phyloP scores from a whole-genome alignment of 306 rosid genomes.

The Ormosia semicastrata region DNA sequence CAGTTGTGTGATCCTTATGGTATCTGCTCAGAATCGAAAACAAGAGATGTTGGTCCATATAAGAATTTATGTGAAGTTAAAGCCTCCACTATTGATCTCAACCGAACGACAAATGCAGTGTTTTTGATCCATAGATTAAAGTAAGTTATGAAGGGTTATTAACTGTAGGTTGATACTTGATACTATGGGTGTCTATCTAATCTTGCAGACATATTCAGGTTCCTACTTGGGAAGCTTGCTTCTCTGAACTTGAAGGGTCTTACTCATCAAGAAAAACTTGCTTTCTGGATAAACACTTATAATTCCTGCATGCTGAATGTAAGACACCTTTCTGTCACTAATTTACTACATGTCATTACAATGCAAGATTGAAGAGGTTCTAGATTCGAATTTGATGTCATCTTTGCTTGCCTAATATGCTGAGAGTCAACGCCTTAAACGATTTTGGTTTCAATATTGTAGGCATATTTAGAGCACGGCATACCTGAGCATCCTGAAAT shows the following conservation, averaged over 20 bases:
- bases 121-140: constrained; percentile 70
- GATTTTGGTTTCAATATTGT: constrained; percentile 29
- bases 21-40: constrained; percentile 47
- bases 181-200: constrained; percentile 3
- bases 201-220: constrained; percentile 42
- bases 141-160: constrained; percentile 43
- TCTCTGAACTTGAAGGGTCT: constrained; percentile 79
- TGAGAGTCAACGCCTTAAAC: neutral
- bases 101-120: constrained; percentile 53
- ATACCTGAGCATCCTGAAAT: constrained; percentile 90
- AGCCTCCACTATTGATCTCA: constrained; percentile 65
- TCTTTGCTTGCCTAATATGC: neutral
- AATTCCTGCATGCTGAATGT: constrained; percentile 93
- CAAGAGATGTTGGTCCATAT: constrained; percentile 66
- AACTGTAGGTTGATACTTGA: neutral
- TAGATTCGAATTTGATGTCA: neutral
- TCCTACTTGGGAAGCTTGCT: constrained; percentile 70
- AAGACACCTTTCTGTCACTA: constrained; percentile 30
- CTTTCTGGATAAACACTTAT: constrained; percentile 93
- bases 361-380: neutral
- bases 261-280: constrained; percentile 90
- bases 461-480: constrained; percentile 88
- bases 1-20: constrained; percentile 76
- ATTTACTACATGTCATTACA: neutral
- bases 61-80: constrained; percentile 59